Percentiles rank a stretch among this genome's conserved stretches.
Evolutionary conservation across 192 early-diverging fungal species (phyloP).

Genomic region (Coemansia sp.): DNA sequence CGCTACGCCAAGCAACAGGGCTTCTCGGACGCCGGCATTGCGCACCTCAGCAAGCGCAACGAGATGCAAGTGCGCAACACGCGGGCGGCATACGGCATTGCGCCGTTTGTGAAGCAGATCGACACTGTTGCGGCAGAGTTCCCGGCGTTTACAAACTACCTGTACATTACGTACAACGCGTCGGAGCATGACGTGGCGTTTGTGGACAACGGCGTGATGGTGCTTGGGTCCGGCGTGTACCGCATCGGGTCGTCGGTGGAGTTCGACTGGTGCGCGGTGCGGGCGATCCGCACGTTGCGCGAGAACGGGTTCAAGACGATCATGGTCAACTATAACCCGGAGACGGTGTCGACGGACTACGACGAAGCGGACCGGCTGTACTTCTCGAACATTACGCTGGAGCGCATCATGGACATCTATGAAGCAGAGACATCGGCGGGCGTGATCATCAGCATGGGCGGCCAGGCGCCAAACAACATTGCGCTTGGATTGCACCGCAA

Average conservation of each 20-base stretch:
- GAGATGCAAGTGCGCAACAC: conserved; percentile 88
- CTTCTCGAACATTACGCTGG: conserved; percentile 93
- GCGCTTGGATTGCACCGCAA: conserved; percentile 86
- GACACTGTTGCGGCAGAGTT: conserved; percentile 99
- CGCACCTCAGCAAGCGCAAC: conserved; percentile 66
- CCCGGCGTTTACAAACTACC: conserved; percentile 96
- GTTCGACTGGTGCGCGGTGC: conserved; percentile 99
- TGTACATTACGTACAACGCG: conserved; percentile 98
- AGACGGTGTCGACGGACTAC: conserved; percentile 99
- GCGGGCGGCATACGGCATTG: conserved; percentile 75
- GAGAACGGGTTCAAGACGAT: conserved; percentile 86
- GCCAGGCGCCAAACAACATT: conserved; percentile 98
- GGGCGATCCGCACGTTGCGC: conserved; percentile 91
- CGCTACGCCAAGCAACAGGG: conserved; percentile 89
- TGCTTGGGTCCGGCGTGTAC: conserved; percentile 96
- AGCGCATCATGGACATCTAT: conserved; percentile 96
- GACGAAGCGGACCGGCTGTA: conserved; percentile 98
- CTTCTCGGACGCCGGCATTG: conserved; percentile 79
- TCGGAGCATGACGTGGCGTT: conserved; percentile 88
- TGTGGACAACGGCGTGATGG: conserved; percentile 94
- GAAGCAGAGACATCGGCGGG: conserved; percentile 83
- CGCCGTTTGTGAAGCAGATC: conserved; percentile 97
- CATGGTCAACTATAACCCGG: conserved; percentile 99
- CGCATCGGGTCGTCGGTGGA: conserved; percentile 98
- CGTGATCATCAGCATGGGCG: conserved; percentile 93